These are phyloP conservation scores for Clarireedia paspali DNA, from an alignment of 2,329 filamentous ascomycete species.

Conservation along the genomic window DNA sequence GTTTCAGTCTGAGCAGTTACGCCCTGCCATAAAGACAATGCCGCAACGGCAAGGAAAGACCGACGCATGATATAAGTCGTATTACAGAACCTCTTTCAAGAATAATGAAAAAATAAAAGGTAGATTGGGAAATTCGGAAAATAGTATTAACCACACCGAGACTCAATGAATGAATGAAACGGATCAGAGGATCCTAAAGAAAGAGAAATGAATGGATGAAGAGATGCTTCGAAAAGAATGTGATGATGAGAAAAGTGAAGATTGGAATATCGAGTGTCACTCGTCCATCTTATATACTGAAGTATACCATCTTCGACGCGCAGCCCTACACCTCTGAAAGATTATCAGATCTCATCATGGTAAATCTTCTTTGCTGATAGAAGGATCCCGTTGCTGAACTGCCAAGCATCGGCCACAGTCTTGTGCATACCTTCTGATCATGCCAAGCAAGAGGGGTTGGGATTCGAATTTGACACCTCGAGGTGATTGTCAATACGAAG, in stretches of 20 bases:
- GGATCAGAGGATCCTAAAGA: conserved; percentile 3
- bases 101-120: neutral
- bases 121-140: neutral
- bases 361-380: neutral
- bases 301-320: neutral
- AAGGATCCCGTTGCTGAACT: conserved; percentile 2
- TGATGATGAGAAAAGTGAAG: neutral
- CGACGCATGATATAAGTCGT: neutral
- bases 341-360: neutral
- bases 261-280: neutral
- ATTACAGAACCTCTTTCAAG: neutral
- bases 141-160: neutral
- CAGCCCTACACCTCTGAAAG: neutral
- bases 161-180: conserved; percentile 5
- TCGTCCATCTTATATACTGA: conserved; percentile 1
- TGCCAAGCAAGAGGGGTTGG: neutral
- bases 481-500: neutral
- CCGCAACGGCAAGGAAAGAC: conserved; percentile 1
- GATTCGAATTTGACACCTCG: neutral
- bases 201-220: conserved; percentile 3
- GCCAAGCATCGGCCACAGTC: neutral
- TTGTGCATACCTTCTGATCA: neutral
- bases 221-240: conserved; percentile 3
- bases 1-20: conserved; percentile 3
- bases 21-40: conserved; percentile 7